Conservation (phyloP, 805 yeast species). For the Wickerhamiella spandovensis region DNA sequence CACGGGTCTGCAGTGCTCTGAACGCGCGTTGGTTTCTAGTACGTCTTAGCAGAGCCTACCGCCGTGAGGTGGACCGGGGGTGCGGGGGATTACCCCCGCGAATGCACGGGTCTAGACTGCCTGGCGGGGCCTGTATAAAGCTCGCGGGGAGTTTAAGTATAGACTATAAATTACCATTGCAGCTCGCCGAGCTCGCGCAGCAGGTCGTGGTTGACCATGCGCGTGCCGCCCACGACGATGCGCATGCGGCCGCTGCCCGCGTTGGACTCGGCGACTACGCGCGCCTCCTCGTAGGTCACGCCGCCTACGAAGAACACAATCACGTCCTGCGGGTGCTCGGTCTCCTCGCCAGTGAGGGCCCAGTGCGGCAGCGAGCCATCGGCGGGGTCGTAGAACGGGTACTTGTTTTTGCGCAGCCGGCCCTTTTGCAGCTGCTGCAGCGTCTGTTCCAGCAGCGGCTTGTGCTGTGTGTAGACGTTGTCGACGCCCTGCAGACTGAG, state of each 20-base stretch:
- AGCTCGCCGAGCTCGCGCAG: neutral
- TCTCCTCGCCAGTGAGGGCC: slow-evolving; percentile 15
- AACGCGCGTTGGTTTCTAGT: no score
- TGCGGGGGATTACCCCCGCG: no score
- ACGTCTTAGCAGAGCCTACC: no score
- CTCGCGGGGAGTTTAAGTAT: no score
- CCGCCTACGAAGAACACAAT: slow-evolving; percentile 57
- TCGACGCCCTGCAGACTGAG: slow-evolving; percentile 29
- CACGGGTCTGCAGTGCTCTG: no score
- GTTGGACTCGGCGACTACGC: slow-evolving; percentile 63
- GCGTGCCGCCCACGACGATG: slow-evolving; percentile 69
- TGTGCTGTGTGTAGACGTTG: slow-evolving; percentile 76
- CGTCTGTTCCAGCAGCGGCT: slow-evolving; percentile 51
- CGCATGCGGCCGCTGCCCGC: slow-evolving; percentile 39
- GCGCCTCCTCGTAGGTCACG: slow-evolving; percentile 81
- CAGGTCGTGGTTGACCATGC: slow-evolving; percentile 3
- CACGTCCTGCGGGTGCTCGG: slow-evolving; percentile 26
- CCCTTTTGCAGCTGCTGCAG: slow-evolving; percentile 31
- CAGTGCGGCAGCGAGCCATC: slow-evolving; percentile 21
- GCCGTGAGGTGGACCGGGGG: no score
- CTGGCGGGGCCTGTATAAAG: no score
- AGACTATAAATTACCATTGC: neutral
- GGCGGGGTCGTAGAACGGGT: slow-evolving; percentile 33
- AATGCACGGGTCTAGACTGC: no score
- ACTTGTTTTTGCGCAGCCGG: slow-evolving; percentile 27